Evolutionary conservation across 2,329 filamentous ascomycete genomes (phyloP), one percentile per base, ranked within the genome.

Genomic region (Plenodomus lindquistii): DNA sequence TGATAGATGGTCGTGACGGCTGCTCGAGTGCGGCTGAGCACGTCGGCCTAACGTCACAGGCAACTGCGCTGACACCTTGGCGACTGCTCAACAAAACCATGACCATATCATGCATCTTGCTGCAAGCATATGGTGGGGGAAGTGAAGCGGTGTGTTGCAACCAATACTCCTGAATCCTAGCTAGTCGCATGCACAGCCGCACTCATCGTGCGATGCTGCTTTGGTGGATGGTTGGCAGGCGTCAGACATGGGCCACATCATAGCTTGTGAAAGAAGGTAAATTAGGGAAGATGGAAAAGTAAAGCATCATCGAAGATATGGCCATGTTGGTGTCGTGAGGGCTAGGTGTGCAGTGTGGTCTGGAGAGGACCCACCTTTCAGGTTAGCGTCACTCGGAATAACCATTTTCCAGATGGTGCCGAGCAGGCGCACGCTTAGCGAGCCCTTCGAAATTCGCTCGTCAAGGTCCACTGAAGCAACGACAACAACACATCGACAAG

Each of bases 401-500:
- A 31, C 11, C 9, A 31, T 31, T 31, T 13, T 31, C 27, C 27
- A 31, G 6, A 13, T 31, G 27, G 35, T 37, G 35, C 35, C 35
- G 35, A 37, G 35, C 35, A 20, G 35, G 13, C 35, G 35, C 35
- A 37, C 35, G 18, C 35, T 20, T 37, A 18, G 35, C 16, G 16
- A 37, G 35, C 16, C 18, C 8, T 40, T 48, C 37, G 29, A 40
- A 40, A 59, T 59, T 50, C 54, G 52, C 60, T 53, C 49, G 51
- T 46, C 50, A 22, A 45, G 47, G 45, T 24, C 54, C 53, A 48
- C 48, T 51, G 56, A 47, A 60, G 52, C 60, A 60, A 57, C 62
- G 64, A 62, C 66, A 69, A 67, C 63, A 65, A 56, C 63, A 70
- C 60, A 64, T 53, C 60, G 59, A 69, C 64, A 65, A 67, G 59